Base-by-base conservation (phyloP, 2,329 filamentous ascomycete species). In the Ilyonectria destructans region DNA sequence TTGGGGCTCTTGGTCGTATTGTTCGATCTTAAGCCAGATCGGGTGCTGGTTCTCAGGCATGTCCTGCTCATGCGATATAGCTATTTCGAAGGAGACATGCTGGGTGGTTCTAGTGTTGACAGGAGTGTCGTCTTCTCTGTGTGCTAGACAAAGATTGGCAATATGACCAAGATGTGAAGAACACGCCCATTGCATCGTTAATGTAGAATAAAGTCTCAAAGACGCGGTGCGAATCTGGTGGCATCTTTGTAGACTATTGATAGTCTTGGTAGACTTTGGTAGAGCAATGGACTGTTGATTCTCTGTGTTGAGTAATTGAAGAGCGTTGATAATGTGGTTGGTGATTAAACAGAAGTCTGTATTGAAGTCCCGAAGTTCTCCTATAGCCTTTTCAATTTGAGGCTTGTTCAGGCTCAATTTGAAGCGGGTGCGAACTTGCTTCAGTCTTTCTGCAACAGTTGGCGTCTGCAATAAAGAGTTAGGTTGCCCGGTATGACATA, bases 311-410 rank as follows among this genome's bases (percentile, higher is more conserved):
- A 46, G 43, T 9, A 46, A 21, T 9, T n/a, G 29, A 1, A 60
- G 21, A 13, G n/a, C n/a, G 6, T 35, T 51, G 31, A 26, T 51
- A 10, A 60, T 60, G 15, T 60, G 57, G 5, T 40, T 33, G 1
- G 45, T 40, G 45, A 60, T 60, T 1, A 48, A 26, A 2, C 19
- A 17, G 10, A 60, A 60, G 7, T 60, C 57, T 17, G 29, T n/a
- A 5, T 60, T 51, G 5, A 60, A 33, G 6, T 60, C 45, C 0
- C 57, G 19, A 6, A 60, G 45, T 1, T 60, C 57, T 4, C 17
- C 7, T 21, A 60, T 51, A 4, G 57, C 57, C 10, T 31, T 40
- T 40, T 35, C 21, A 15, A 60, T 60, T 8, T 51, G 43, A 7
- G 45, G 57, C 15, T 60, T 60, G 21, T 29, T 29, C 8, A 60